Evolutionary conservation across 371 early-diverging fungal species (phyloP), one percentile per base, ranked within the genome.

Genomic region (Mucor indicus): DNA sequence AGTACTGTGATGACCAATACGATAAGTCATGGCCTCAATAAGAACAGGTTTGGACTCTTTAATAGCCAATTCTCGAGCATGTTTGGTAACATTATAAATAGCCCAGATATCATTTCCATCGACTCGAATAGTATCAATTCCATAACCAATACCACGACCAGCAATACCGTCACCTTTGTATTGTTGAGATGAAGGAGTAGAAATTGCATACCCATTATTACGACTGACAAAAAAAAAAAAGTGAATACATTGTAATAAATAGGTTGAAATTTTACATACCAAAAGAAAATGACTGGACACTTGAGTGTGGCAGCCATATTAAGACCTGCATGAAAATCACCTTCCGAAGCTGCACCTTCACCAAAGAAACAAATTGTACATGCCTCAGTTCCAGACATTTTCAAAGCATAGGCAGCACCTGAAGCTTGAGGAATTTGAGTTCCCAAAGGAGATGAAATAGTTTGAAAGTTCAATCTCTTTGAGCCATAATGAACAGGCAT

Each of bases 391-490:
- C 90, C 89, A 24, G 80, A 72, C 27, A 85, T 69, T 60, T 97
- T 97, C 48, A 95, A 67, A 0, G 96, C 96, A 61, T 95, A 98
- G n/a, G 95, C 98, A 12, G 98, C 86, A 21, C 98, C 98, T 1
- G 93, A 80, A n/a, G 98, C 98, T 66, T 98, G 98, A n/a, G 98
- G 98, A 36, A 98, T 79, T 72, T 98, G 98, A 10, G 98, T 97
- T 24, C 89, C 97, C 40, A 98, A 69, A 15, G 98, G 96, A 8
- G 96, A 95, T 16, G 96, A 96, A 44, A 98, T 97, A 8, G 98
- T 97, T 64, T 95, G 94, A 67, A 98, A 94, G 53, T 92, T 87
- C 35, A 83, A 75, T 35, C 80, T 81, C 53, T 76, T 79, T 19
- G 87, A 84, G 4, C 97, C 97, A 65, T 96, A 98, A 65, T 98